phyloP scores from a whole-genome alignment of 179 eudicot genomes.

The Gypsophila paniculata region DNA sequence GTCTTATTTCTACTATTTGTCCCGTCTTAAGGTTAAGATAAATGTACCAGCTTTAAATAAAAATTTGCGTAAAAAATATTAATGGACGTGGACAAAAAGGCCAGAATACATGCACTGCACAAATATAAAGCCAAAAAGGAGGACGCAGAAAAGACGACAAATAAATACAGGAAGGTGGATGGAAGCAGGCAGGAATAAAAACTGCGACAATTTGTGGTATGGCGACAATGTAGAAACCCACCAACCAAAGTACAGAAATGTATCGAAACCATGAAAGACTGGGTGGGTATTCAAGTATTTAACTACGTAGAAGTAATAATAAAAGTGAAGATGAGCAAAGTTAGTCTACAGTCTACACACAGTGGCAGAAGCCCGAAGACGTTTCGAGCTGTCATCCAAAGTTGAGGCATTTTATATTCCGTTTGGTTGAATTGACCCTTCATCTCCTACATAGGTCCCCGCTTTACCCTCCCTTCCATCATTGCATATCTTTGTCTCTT shows the following conservation, averaged over 20 bases:
- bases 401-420: not conserved
- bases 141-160: not conserved
- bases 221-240: not conserved
- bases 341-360: too few relatives aligned
- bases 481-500: slow-evolving; percentile 3
- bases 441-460: not conserved
- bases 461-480: not conserved
- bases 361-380: too few relatives aligned
- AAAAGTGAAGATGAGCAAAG: too few relatives aligned
- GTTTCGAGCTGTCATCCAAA: not conserved
- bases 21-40: too few relatives aligned
- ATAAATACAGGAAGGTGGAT: not conserved
- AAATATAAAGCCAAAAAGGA: too few relatives aligned
- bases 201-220: not conserved
- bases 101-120: too few relatives aligned
- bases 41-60: too few relatives aligned
- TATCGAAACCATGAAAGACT: not conserved
- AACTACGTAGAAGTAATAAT: too few relatives aligned
- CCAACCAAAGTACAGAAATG: not conserved
- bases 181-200: not conserved
- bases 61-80: too few relatives aligned
- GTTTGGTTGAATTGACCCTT: not conserved
- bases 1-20: too few relatives aligned
- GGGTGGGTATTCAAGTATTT: too few relatives aligned
- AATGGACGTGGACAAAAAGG: too few relatives aligned